Percentiles rank a stretch among this genome's conserved stretches.
Conservation (phyloP, 208 protist species). For the Leptomonas seymouri region DNA sequence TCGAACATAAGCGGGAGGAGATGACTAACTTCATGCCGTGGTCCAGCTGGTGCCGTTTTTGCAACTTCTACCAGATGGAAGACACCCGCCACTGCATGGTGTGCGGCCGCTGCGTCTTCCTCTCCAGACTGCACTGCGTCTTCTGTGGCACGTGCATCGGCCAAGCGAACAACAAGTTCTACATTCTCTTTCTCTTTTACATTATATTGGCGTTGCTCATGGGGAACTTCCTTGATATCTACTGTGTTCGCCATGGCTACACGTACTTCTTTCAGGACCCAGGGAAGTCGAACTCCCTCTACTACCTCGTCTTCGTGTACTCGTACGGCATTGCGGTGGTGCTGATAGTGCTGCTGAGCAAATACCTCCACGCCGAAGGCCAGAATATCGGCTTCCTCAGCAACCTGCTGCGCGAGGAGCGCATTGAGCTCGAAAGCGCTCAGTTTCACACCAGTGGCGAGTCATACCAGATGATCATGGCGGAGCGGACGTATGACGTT, state of each 20-base stretch:
- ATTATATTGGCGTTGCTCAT: constrained; percentile 22
- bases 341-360: neutral
- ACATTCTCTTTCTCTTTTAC: constrained; percentile 66
- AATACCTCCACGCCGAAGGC: constrained; percentile 28
- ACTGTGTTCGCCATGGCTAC: constrained; percentile 30
- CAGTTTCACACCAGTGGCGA: constrained; percentile 25
- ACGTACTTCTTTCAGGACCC: constrained; percentile 29
- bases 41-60: constrained; percentile 57
- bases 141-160: constrained; percentile 86
- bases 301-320: constrained; percentile 38
- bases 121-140: constrained; percentile 81
- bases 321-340: constrained; percentile 13
- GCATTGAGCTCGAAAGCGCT: constrained; percentile 7
- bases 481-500: constrained; percentile 13
- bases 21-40: constrained; percentile 61
- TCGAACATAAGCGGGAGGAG: constrained; percentile 39
- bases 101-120: constrained; percentile 77
- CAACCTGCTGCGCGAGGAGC: constrained; percentile 20
- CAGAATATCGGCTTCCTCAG: constrained; percentile 28
- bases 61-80: constrained; percentile 71
- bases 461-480: constrained; percentile 26
- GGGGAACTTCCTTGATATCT: constrained; percentile 24
- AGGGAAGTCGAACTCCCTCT: constrained; percentile 22
- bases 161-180: constrained; percentile 77
- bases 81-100: constrained; percentile 80